These are phyloP conservation scores for Blumeria hordei DNA, from an alignment of 2,329 filamentous ascomycete species.

Conservation along the genomic window DNA sequence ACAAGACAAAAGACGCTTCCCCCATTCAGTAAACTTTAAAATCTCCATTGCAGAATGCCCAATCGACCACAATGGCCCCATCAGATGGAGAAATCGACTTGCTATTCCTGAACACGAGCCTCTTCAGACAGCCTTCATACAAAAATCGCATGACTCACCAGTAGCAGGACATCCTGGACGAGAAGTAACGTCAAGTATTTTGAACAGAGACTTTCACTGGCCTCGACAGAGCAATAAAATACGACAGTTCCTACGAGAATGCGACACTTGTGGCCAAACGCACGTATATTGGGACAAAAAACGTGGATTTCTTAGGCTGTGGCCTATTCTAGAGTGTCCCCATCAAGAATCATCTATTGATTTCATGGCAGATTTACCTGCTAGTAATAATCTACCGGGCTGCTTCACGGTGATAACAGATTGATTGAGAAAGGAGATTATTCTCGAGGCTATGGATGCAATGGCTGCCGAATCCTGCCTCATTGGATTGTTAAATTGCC, in stretches of 20 bases:
- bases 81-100: background rate
- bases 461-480: background rate
- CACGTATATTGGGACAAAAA: background rate
- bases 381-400: background rate
- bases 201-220: background rate
- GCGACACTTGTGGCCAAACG: background rate
- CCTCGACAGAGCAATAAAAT: background rate
- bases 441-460: background rate
- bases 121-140: background rate
- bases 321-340: background rate
- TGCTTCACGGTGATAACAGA: background rate
- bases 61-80: background rate
- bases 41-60: background rate
- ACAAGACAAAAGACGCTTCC: background rate
- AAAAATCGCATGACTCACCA: background rate
- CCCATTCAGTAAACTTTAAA: background rate
- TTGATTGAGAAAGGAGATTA: background rate
- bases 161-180: too few relatives aligned
- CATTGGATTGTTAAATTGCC: background rate
- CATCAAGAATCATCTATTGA: background rate
- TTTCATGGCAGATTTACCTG: background rate
- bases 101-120: background rate
- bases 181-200: background rate
- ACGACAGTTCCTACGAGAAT: background rate
- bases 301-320: background rate